phyloP scores from a whole-genome alignment of 179 eudicot species.

The Dionaea muscipula region DNA sequence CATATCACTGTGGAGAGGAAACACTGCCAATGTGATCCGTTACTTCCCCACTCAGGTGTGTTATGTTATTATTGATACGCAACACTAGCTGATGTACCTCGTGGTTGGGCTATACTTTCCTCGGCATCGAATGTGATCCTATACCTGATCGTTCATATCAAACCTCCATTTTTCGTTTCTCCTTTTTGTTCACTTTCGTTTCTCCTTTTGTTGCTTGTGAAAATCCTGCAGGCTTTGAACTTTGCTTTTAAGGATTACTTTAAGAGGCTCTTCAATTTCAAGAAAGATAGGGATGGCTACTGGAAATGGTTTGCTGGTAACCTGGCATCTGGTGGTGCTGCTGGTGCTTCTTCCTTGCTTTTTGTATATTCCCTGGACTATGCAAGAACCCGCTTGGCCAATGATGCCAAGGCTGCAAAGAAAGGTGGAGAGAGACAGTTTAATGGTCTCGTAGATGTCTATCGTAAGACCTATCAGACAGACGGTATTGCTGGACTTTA shows the following conservation, averaged over 20 bases:
- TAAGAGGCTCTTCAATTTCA: constrained; percentile 23
- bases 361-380: constrained; percentile 27
- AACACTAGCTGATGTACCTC: no score
- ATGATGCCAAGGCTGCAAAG: constrained; percentile 24
- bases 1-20: constrained; percentile 26
- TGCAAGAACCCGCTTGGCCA: constrained; percentile 25
- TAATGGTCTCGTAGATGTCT: constrained; percentile 26
- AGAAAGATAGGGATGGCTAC: constrained; percentile 22
- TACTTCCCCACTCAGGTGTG: constrained; percentile 28
- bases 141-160: no score
- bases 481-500: constrained; percentile 26
- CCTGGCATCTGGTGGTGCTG: constrained; percentile 31
- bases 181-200: background rate
- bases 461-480: constrained; percentile 18
- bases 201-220: background rate
- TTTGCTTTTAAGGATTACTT: constrained; percentile 31
- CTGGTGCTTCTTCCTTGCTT: constrained; percentile 25
- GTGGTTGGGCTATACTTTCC: no score
- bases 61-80: background rate
- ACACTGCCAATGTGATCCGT: constrained; percentile 24
- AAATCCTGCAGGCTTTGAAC: constrained; percentile 20
- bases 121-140: no score
- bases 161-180: background rate
- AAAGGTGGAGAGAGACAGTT: constrained; percentile 29
- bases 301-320: constrained; percentile 25